These are phyloP conservation scores for Lecanicillium sp. DNA, from an alignment of 2,329 filamentous ascomycete species.

Conservation along the genomic window DNA sequence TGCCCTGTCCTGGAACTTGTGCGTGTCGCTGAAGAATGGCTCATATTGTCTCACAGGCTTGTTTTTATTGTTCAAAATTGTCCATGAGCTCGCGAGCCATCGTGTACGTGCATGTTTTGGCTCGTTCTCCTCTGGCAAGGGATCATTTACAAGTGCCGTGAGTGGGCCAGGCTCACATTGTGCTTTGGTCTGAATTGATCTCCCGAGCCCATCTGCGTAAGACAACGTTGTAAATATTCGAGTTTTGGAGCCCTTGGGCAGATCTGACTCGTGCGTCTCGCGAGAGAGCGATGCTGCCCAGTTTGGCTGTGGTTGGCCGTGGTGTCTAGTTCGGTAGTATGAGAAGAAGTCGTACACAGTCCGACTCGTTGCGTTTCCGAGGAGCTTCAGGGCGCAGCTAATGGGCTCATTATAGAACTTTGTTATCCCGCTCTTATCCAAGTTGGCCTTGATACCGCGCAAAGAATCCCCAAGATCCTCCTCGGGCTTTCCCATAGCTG, in stretches of 20 bases:
- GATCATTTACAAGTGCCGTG: neutral
- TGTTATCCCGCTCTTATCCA: constrained; percentile 1
- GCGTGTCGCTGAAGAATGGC: constrained; percentile 13
- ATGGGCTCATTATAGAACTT: constrained; percentile 2
- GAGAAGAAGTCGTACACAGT: constrained; percentile 6
- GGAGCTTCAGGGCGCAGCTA: neutral
- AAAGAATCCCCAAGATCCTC: constrained; percentile 6
- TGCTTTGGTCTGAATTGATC: constrained; percentile 5
- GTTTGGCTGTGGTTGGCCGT: constrained; percentile 4
- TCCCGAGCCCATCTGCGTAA: constrained; percentile 6
- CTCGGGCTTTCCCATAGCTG: constrained; percentile 7
- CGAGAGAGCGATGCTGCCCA: constrained; percentile 4
- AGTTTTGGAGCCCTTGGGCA: neutral
- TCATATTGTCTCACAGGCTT: constrained; percentile 12
- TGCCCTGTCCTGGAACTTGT: constrained; percentile 8
- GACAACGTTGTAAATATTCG: constrained; percentile 4
- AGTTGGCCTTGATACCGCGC: neutral
- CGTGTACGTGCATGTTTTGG: neutral
- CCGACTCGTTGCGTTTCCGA: neutral
- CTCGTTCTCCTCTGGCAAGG: neutral
- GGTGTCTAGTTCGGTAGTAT: constrained; percentile 4
- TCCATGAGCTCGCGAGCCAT: constrained; percentile 15
- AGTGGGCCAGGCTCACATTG: constrained; percentile 7
- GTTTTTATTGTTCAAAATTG: constrained; percentile 16
- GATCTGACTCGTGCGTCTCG: constrained; percentile 4